phyloP scores from a whole-genome alignment of 805 yeast genomes.

The Yueomyces sp. region DNA sequence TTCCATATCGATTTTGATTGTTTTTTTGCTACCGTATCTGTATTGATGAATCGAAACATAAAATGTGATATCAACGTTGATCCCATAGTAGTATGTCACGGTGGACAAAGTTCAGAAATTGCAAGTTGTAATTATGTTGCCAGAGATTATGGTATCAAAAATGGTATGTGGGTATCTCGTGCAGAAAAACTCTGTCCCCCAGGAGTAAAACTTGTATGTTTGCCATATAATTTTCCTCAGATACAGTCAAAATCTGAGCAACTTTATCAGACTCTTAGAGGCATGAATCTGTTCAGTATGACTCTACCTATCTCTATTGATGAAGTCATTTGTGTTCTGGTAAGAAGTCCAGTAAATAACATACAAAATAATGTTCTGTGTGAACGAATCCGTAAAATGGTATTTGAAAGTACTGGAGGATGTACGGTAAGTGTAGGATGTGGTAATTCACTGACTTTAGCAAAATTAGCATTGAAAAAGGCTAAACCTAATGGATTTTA shows the following conservation, averaged over 20 bases:
- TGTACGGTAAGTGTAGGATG: constrained; percentile 74
- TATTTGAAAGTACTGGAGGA: constrained; percentile 31
- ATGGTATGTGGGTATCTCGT: constrained; percentile 79
- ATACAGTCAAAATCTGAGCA: constrained; percentile 53
- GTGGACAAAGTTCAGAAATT: constrained; percentile 46
- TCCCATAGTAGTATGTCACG: constrained; percentile 51
- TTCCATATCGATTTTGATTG: constrained; percentile 89
- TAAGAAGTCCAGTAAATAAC: not conserved
- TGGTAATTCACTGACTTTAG: constrained; percentile 60
- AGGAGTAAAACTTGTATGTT: constrained; percentile 30
- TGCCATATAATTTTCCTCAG: constrained; percentile 62
- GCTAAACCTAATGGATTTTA: constrained; percentile 74
- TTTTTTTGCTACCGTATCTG: constrained; percentile 81
- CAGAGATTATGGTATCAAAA: constrained; percentile 57
- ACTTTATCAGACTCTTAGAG: constrained; percentile 46
- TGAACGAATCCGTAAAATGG: constrained; percentile 25
- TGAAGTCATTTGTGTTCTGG: constrained; percentile 49
- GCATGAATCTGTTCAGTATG: constrained; percentile 22
- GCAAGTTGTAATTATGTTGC: constrained; percentile 91
- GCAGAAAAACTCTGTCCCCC: constrained; percentile 57
- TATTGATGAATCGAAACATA: constrained; percentile 40
- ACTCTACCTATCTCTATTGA: constrained; percentile 83
- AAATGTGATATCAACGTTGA: constrained; percentile 27
- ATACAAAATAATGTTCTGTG: constrained; percentile 9
- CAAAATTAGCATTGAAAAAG: constrained; percentile 54